Evolutionary conservation across 1,284 basidiomycete genomes (phyloP), one percentile per base, ranked within the genome.

Genomic region (Trametes pubescens): DNA sequence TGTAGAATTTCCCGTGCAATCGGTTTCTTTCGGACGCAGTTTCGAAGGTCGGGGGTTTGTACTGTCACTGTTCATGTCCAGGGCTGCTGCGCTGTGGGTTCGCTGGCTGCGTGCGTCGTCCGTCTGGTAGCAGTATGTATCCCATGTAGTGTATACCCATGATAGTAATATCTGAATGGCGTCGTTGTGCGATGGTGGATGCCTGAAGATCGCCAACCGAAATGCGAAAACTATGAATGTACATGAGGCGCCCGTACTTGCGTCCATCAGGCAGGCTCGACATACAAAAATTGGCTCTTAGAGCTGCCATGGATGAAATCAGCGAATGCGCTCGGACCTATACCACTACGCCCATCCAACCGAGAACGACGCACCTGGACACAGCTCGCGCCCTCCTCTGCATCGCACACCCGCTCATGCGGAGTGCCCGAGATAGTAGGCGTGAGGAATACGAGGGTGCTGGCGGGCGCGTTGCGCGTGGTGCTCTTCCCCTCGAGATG

Each of bases 91-190:
- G 59, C 58, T 32, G 37, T 57, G 57, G 64, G 51, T 57, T 61
- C 44, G 54, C 57, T 65, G 52, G 53, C 51, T 47, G 60, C 60
- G 56, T 38, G 52, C 57, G 47, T 46, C 43, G 61, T 65, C 46
- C 22, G 46, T 24, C 53, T 65, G 65, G 68, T 69, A 70, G 68
- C 68, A 57, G 65, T 66, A 63, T 69, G 64, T 66, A 59, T 64
- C 57, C 65, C 65, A 64, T 69, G 59, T 66, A 66, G 68, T 69
- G 65, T 62, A 69, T 72, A 72, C 69, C 71, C 69, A 60, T 62
- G 71, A 69, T 65, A 68, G 69, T 71, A 69, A 71, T 71, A 62
- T 62, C 64, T 71, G 51, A 54, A n/a, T 61, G 46, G 14, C 38
- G 22, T 60, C 34, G 24, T 6, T 5, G 9, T 40, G 51, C 35